Evolutionary conservation across 1,139 yeast genomes (phyloP).

Genomic region (Pichia terricola): DNA sequence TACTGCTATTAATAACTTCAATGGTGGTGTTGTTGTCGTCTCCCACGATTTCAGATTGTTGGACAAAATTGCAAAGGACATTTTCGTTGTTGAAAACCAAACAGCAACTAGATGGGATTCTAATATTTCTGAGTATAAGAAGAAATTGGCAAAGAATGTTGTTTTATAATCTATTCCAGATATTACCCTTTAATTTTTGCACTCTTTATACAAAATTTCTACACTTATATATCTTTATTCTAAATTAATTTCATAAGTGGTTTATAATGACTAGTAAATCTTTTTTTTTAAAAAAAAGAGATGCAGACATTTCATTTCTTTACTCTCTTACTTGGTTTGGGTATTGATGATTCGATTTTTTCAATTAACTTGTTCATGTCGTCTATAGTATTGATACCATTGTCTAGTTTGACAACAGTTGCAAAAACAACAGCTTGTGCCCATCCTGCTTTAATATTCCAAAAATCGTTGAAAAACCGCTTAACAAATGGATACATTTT

Average conservation of each 20-base stretch:
- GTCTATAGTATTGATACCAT: constrained; percentile 26
- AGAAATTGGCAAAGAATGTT: constrained; percentile 82
- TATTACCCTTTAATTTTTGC: too few relatives aligned
- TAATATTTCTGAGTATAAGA: constrained; percentile 81
- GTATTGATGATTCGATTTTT: constrained; percentile 6
- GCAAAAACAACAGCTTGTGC: constrained; percentile 90
- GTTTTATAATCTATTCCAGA: constrained; percentile 42
- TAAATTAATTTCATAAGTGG: too few relatives aligned
- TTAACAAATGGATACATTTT: constrained; percentile 12
- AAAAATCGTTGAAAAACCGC: constrained; percentile 48
- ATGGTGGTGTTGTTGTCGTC: constrained; percentile 98
- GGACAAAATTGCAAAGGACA: constrained; percentile 96
- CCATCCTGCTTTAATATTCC: constrained; percentile 97
- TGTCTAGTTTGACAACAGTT: constrained; percentile 62
- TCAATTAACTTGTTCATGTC: constrained; percentile 12
- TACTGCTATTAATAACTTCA: constrained; percentile 86
- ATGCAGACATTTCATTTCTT: too few relatives aligned
- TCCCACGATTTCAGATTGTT: constrained; percentile 98
- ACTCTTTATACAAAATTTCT: too few relatives aligned
- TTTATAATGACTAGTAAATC: too few relatives aligned
- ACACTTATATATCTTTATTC: too few relatives aligned
- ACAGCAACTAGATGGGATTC: constrained; percentile 97
- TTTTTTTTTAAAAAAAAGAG: too few relatives aligned
- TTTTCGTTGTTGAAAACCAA: constrained; percentile 88
- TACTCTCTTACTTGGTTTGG: too few relatives aligned